Evolutionary conservation across 2,329 filamentous ascomycete species (phyloP).

Genomic region (Penicillium olsonii): DNA sequence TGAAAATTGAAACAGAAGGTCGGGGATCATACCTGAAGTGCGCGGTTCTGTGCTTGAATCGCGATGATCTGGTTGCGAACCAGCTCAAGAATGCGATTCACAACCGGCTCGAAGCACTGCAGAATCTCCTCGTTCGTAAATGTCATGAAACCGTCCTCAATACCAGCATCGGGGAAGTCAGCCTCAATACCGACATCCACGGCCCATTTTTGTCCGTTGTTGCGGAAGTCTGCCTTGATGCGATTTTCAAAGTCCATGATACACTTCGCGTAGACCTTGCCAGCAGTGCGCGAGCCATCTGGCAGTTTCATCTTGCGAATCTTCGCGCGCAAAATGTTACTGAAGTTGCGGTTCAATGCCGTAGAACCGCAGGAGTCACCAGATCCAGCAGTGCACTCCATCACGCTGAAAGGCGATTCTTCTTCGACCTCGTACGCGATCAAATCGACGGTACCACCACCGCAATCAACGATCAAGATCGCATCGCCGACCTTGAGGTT

Average conservation of each 20-base stretch:
- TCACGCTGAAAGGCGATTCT: conserved; percentile 93
- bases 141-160: conserved; percentile 99
- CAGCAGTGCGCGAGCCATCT: conserved; percentile 95
- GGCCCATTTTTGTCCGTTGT: conserved; percentile 99
- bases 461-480: conserved; percentile 97
- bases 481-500: conserved; percentile 98
- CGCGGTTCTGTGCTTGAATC: conserved; percentile 94
- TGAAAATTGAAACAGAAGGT: neutral
- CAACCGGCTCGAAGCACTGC: conserved; percentile 97
- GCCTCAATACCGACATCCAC: conserved; percentile 98
- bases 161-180: conserved; percentile 94
- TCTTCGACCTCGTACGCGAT: conserved; percentile 99
- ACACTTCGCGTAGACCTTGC: conserved; percentile 96
- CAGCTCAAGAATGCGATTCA: conserved; percentile 93
- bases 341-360: conserved; percentile 95
- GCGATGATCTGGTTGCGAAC: conserved; percentile 98
- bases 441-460: conserved; percentile 97
- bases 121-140: conserved; percentile 99
- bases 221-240: conserved; percentile 99
- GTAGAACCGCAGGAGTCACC: conserved; percentile 99
- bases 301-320: conserved; percentile 99
- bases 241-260: conserved; percentile 99
- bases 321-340: conserved; percentile 95
- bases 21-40: conserved; percentile 65
- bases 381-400: conserved; percentile 94